Percentiles rank a stretch among this genome's conserved stretches.
Evolutionary conservation across 192 early-diverging fungal genomes (phyloP).

Genomic region (Coemansia sp.): DNA sequence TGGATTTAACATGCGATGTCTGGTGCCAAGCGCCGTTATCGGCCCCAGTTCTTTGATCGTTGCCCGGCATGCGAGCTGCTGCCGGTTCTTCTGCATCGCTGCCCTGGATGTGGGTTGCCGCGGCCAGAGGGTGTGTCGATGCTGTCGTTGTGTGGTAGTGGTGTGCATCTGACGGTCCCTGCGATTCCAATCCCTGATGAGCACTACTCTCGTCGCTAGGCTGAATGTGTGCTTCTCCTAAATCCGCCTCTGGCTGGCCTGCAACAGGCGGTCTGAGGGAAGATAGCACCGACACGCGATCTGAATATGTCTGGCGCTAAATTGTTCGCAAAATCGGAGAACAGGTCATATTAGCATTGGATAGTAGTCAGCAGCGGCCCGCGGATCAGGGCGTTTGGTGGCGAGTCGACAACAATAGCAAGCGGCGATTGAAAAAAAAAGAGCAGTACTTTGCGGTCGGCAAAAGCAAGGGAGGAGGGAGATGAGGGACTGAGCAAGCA

Average conservation of each 20-base stretch:
- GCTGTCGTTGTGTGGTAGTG: not conserved
- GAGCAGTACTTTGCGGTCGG: not conserved
- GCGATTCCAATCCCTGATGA: not conserved
- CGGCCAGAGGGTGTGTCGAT: not conserved
- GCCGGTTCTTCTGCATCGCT: not conserved
- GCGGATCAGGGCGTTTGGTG: not conserved
- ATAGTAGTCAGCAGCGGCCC: not conserved
- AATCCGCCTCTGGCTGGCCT: not conserved
- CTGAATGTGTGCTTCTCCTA: not conserved
- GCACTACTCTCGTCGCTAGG: not conserved
- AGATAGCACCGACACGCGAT: slow-evolving; percentile 47
- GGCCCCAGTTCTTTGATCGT: not conserved
- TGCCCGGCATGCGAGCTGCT: not conserved
- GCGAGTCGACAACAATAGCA: not conserved
- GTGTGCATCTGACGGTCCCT: not conserved
- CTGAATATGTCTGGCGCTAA: slow-evolving; percentile 55
- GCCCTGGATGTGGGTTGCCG: not conserved
- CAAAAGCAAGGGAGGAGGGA: not conserved
- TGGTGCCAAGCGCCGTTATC: not conserved
- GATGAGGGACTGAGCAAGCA: not conserved
- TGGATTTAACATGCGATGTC: not conserved
- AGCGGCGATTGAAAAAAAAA: not conserved
- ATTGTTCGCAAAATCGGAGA: not conserved
- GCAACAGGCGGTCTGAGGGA: slow-evolving; percentile 24
- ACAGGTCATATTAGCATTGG: not conserved